Evolutionary conservation across 2,329 filamentous ascomycete genomes (phyloP).

Genomic region (Daldinia sp.): DNA sequence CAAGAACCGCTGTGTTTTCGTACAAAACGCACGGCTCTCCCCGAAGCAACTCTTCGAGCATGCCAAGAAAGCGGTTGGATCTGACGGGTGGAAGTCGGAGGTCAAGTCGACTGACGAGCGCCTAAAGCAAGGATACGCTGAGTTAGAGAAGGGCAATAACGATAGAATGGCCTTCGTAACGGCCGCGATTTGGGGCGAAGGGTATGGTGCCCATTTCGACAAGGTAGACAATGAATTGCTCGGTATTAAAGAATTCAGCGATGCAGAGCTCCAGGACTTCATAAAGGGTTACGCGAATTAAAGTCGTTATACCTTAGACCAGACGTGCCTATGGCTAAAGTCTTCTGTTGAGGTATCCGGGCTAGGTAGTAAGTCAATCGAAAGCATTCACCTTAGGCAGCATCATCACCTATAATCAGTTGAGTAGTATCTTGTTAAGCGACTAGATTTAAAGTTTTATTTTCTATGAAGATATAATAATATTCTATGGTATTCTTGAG

Average conservation of each 20-base stretch:
- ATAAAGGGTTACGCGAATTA: constrained; percentile 31
- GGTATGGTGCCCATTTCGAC: constrained; percentile 44
- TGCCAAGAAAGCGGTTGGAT: constrained; percentile 38
- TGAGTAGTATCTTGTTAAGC: too few species aligned
- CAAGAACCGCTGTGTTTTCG: constrained; percentile 61
- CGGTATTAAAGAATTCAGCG: constrained; percentile 46
- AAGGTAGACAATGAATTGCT: constrained; percentile 51
- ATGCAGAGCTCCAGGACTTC: constrained; percentile 46
- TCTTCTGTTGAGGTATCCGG: too few species aligned
- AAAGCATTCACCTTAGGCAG: too few species aligned
- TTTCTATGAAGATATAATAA: too few species aligned
- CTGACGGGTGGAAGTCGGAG: constrained; percentile 40
- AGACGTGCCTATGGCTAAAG: not conserved
- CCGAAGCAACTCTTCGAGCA: constrained; percentile 59
- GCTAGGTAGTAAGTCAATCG: too few species aligned
- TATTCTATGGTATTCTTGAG: too few species aligned
- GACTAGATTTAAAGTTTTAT: too few species aligned
- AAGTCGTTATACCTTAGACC: not conserved
- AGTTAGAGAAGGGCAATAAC: constrained; percentile 45
- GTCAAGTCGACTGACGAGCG: constrained; percentile 42
- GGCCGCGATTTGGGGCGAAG: constrained; percentile 46
- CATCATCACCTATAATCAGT: too few species aligned
- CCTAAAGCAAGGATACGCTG: constrained; percentile 42
- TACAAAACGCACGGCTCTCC: constrained; percentile 58
- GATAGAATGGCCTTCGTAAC: constrained; percentile 45